These are phyloP conservation scores for Sarcodon sp. DNA, from an alignment of 768 basidiomycete genomes.

Conservation along the genomic window DNA sequence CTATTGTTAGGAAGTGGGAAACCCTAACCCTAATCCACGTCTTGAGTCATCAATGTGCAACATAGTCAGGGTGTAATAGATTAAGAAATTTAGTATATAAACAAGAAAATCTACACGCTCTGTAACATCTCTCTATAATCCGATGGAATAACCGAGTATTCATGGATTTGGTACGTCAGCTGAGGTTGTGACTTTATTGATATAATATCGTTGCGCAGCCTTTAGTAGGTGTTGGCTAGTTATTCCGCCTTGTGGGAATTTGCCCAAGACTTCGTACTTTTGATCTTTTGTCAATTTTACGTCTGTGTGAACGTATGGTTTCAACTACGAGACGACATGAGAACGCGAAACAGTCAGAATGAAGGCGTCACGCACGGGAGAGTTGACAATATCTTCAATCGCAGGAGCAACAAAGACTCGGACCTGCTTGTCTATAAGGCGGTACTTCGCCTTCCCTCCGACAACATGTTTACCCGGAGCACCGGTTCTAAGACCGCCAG, in stretches of 20 bases:
- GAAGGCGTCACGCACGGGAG: conserved; percentile 25
- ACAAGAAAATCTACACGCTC: too few species aligned
- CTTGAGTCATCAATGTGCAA: too few species aligned
- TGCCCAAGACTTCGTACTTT: conserved; percentile 17
- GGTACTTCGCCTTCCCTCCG: conserved; percentile 66
- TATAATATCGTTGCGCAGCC: conserved; percentile 11
- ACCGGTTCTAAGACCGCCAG: conserved; percentile 78
- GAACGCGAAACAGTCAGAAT: not conserved
- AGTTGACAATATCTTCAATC: conserved; percentile 42
- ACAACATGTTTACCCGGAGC: conserved; percentile 81
- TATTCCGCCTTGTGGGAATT: conserved; percentile 20
- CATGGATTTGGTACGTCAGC: too few species aligned
- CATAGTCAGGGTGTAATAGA: too few species aligned
- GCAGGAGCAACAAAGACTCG: conserved; percentile 77
- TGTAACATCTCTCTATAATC: too few species aligned
- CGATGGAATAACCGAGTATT: too few species aligned
- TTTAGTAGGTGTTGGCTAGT: conserved; percentile 16
- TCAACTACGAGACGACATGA: conserved; percentile 31
- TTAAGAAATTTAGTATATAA: too few species aligned
- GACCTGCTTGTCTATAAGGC: conserved; percentile 72
- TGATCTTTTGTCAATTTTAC: conserved; percentile 21
- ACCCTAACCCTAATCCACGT: too few species aligned
- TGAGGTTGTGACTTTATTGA: too few species aligned
- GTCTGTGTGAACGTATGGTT: conserved; percentile 49
- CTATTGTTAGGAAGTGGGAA: not conserved